Conservation (phyloP, 2,329 filamentous ascomycete genomes). For the Endocalyx cinctus region DNA sequence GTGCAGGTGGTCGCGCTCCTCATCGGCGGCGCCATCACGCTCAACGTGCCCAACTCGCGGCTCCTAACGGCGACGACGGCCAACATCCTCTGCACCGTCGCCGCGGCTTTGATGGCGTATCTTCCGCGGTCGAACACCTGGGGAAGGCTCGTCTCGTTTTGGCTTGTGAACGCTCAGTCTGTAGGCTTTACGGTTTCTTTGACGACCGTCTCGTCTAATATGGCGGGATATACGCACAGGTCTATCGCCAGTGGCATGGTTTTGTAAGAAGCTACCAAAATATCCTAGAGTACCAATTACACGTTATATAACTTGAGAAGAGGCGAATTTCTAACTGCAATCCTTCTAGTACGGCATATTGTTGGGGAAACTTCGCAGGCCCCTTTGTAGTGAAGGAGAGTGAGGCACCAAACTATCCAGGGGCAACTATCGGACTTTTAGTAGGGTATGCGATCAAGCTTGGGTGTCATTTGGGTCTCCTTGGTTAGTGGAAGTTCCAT, state of each 20-base stretch:
- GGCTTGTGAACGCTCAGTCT: constrained; percentile 32
- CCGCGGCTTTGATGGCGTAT: constrained; percentile 29
- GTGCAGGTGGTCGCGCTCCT: constrained; percentile 32
- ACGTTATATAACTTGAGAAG: neutral
- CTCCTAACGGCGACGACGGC: constrained; percentile 25
- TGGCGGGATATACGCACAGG: constrained; percentile 33
- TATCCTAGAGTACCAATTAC: neutral
- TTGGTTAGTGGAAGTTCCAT: constrained; percentile 26
- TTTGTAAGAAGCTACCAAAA: constrained; percentile 17
- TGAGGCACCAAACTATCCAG: constrained; percentile 27
- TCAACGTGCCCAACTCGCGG: constrained; percentile 29
- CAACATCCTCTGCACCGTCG: constrained; percentile 30
- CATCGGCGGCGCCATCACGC: constrained; percentile 29
- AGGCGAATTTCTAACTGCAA: neutral
- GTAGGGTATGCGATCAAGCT: constrained; percentile 35
- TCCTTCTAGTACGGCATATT: constrained; percentile 28
- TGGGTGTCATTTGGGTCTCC: constrained; percentile 29
- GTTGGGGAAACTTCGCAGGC: constrained; percentile 34
- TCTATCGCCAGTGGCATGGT: constrained; percentile 29
- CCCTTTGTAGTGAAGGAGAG: constrained; percentile 31
- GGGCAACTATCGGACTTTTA: constrained; percentile 34
- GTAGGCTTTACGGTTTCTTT: constrained; percentile 32
- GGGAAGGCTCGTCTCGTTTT: constrained; percentile 30
- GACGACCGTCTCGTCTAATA: constrained; percentile 30
- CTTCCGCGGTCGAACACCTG: constrained; percentile 29